A percentile compares a stretch with the other conserved stretches of the same genome.
Evolutionary conservation across 2,329 filamentous ascomycete genomes (phyloP).

Genomic region (Aspergillus flavus): DNA sequence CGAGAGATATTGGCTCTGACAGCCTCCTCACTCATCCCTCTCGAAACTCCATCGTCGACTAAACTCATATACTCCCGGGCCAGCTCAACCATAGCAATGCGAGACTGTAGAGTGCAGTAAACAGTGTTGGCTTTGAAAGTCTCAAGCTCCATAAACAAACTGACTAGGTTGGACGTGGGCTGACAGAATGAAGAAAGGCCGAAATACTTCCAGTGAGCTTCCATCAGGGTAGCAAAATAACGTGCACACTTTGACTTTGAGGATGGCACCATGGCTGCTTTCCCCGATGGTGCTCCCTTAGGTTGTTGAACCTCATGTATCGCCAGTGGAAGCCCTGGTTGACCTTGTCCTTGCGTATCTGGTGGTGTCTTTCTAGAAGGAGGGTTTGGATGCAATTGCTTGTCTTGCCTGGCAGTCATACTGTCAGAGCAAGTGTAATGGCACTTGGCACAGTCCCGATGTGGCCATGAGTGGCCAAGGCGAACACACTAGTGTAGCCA

Average conservation of each 20-base stretch:
- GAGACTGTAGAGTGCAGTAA: neutral
- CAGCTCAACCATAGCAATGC: neutral
- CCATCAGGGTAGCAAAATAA: neutral
- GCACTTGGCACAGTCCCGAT: neutral
- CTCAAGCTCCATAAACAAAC: neutral
- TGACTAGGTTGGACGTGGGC: neutral
- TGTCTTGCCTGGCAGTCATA: neutral
- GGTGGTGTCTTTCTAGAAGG: neutral
- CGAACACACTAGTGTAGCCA: neutral
- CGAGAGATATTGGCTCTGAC: neutral
- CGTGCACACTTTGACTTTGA: neutral
- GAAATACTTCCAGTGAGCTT: neutral
- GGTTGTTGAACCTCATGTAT: neutral
- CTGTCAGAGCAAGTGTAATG: neutral
- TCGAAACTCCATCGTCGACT: neutral
- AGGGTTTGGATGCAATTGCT: neutral
- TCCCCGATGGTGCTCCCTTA: neutral
- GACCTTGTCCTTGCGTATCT: neutral
- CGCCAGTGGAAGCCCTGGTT: neutral
- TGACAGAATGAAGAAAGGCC: neutral
- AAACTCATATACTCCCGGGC: neutral
- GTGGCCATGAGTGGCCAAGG: neutral
- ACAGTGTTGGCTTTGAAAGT: neutral
- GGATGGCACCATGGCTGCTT: neutral
- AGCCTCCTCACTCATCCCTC: neutral